Evolutionary conservation across 2,329 filamentous ascomycete genomes (phyloP), one percentile per base, ranked within the genome.

Genomic region (Hypoxylon sp.): DNA sequence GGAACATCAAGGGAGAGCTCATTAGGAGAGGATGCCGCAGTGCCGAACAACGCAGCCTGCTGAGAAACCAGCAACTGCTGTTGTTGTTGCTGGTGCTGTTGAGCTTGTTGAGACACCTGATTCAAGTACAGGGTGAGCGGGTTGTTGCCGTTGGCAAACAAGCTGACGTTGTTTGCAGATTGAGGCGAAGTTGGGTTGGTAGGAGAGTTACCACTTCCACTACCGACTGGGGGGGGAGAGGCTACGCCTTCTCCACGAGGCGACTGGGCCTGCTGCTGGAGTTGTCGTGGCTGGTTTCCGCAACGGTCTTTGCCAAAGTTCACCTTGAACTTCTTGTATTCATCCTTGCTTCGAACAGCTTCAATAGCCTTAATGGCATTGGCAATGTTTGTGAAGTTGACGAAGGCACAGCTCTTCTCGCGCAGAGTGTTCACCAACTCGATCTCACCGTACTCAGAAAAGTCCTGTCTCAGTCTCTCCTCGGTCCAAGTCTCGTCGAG

Each of bases 301-400:
- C 96, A 99, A 63, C 96, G 91, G 79, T 99, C 96, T 85, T 99
- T 99, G 82, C 96, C 96, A 79, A 99, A 99, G 85, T 99, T 99
- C 80, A 99, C 95, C 88, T 99, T 99, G 90, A 99, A 99, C 76
- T 96, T 91, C 82, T 91, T 93, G 86, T 99, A 99, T 78, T 99
- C 96, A 48, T 98, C 96, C 78, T 95, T 94, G 77, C 94, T 92
- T 64, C 96, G 90, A 72, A 99, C 90, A 22, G 95, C 96, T 82
- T 99, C 96, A 72, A 99, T 99, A 0, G 96, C 96, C 85, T 99
- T 99, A 86, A 99, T 99, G 56, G 96, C 96, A 76, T 99, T 99
- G 78, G 96, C 96, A 79, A 99, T 99, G 84, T 99, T 99, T 79
- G 96, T 99, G 81, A 99, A 99, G 84, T 99, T 99, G 80, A 99